Conservation (phyloP, 75 land plant genomes). For the Gnetum montanum region DNA sequence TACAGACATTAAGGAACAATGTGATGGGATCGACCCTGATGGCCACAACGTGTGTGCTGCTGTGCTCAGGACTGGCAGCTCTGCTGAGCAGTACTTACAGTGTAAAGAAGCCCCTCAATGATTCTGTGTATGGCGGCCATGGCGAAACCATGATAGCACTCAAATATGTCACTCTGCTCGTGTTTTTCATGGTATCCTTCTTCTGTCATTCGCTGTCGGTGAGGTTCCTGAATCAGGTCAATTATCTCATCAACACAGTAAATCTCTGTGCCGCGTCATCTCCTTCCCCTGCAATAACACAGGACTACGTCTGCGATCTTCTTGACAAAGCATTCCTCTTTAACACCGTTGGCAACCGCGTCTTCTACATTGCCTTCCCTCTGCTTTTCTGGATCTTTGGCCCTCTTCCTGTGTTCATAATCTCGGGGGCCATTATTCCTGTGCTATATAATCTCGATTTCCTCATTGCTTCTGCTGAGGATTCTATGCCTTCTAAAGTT, state of each 20-base stretch:
- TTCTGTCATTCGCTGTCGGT: slow-evolving; percentile 79
- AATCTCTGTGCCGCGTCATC: slow-evolving; percentile 2
- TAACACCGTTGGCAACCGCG: slow-evolving; percentile 62
- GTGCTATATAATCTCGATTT: slow-evolving; percentile 61
- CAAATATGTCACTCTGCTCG: slow-evolving; percentile 57
- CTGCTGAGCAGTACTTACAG: slow-evolving; percentile 67
- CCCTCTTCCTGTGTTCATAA: slow-evolving; percentile 60
- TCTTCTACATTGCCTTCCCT: slow-evolving; percentile 72
- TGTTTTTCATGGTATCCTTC: slow-evolving; percentile 78
- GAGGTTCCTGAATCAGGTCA: slow-evolving; percentile 77
- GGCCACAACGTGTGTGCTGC: slow-evolving; percentile 76
- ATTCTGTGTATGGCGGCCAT: slow-evolving; percentile 48
- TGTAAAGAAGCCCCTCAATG: slow-evolving; percentile 47
- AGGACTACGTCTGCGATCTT: slow-evolving; percentile 46
- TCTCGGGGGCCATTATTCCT: slow-evolving; percentile 44
- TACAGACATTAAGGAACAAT: slow-evolving; percentile 53
- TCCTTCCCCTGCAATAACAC: slow-evolving; percentile 1
- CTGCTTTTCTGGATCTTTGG: slow-evolving; percentile 88
- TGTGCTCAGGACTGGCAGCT: slow-evolving; percentile 63
- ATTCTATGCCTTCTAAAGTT: not conserved
- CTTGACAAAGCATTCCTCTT: slow-evolving; percentile 51
- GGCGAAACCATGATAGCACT: slow-evolving; percentile 53
- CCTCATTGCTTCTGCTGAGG: slow-evolving; percentile 14
- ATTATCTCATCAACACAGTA: slow-evolving; percentile 73
- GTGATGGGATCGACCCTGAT: slow-evolving; percentile 77